Evolutionary conservation across 352 stramenopile species (phyloP).

Genomic region (Globisporangium nunn): DNA sequence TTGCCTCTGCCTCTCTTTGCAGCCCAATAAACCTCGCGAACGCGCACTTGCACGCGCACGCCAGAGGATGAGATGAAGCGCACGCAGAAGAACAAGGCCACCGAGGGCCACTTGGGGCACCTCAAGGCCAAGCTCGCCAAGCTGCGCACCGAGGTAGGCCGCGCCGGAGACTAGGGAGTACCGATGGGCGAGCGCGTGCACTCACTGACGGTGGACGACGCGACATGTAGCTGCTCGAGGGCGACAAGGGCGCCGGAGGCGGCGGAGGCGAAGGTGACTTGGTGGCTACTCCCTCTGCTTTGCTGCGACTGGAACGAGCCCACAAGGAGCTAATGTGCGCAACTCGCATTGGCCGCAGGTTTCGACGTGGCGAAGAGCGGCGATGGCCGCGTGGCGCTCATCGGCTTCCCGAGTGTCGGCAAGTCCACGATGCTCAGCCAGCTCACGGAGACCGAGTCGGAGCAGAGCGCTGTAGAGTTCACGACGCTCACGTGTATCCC

Average conservation of each 20-base stretch:
- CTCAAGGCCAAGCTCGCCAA: slow-evolving; percentile 99
- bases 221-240: slow-evolving; percentile 57
- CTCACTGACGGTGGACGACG: neutral
- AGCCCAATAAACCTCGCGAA: too few species aligned
- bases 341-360: slow-evolving; percentile 27
- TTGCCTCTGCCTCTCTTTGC: neutral
- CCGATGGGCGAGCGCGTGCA: neutral
- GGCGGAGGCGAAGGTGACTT: slow-evolving; percentile 67
- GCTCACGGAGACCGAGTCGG: slow-evolving; percentile 95
- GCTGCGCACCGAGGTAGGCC: slow-evolving; percentile 90
- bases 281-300: neutral
- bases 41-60: neutral
- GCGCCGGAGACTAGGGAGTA: too few species aligned
- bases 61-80: slow-evolving; percentile 94
- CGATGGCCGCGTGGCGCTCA: slow-evolving; percentile 96
- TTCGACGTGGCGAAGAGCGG: slow-evolving; percentile 94
- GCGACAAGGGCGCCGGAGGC: slow-evolving; percentile 65
- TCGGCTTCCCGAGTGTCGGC: slow-evolving; percentile 90
- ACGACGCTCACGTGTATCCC: slow-evolving; percentile 98
- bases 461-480: slow-evolving; percentile 97
- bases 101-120: slow-evolving; percentile 83
- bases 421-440: slow-evolving; percentile 88
- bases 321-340: too few species aligned
- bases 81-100: slow-evolving; percentile 99
- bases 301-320: neutral